Conservation (phyloP, 2,329 filamentous ascomycete species). For the Beauveria asiatica region DNA sequence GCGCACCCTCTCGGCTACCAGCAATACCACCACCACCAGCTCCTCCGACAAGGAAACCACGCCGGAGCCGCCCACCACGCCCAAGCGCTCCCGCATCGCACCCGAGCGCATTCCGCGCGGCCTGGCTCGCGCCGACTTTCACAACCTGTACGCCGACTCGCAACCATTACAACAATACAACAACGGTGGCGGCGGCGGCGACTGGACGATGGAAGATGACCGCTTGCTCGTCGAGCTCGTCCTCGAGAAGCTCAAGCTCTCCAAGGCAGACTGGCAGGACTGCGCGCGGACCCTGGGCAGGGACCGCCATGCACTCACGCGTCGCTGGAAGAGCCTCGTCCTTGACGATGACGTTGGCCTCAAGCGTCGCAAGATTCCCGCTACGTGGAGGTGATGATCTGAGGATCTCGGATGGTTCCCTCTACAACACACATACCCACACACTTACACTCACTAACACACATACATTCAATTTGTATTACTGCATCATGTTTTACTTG, state of each 20-base stretch:
- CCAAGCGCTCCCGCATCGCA: constrained; percentile 52
- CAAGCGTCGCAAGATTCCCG: constrained; percentile 45
- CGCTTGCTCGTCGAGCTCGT: constrained; percentile 58
- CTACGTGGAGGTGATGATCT: constrained; percentile 38
- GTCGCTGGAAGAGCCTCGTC: constrained; percentile 57
- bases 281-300: constrained; percentile 56
- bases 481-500: not conserved
- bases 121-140: constrained; percentile 50
- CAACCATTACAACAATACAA: constrained; percentile 14
- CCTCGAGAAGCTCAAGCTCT: constrained; percentile 56
- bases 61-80: constrained; percentile 36
- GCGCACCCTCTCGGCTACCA: not conserved
- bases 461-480: not conserved
- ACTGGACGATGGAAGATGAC: constrained; percentile 57
- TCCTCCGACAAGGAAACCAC: not conserved
- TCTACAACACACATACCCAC: too few species aligned
- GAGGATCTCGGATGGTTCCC: not conserved
- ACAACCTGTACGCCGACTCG: constrained; percentile 32
- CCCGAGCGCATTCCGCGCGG: constrained; percentile 53
- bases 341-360: constrained; percentile 50
- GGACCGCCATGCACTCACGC: constrained; percentile 47
- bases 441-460: not conserved
- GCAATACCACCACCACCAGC: not conserved
- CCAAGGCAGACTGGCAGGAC: constrained; percentile 58
- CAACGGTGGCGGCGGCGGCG: constrained; percentile 24